Conservation (phyloP, 2,329 filamentous ascomycete species). For the Aspergillus melleus region DNA sequence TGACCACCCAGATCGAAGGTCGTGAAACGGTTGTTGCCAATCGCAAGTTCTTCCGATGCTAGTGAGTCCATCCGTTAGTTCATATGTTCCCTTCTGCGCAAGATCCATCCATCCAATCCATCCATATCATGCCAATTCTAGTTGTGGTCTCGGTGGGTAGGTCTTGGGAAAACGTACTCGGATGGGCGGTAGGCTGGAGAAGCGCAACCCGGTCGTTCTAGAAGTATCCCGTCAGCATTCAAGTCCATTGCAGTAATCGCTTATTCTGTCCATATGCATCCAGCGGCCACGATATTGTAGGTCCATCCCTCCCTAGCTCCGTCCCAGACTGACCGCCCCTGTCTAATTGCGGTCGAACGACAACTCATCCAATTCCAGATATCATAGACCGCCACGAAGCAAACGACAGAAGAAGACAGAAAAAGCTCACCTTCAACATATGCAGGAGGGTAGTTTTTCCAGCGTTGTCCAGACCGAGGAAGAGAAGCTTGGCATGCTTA, state of each 20-base stretch:
- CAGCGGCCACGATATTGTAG: no score
- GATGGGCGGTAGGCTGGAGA: slow-evolving; percentile 85
- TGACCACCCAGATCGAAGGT: slow-evolving; percentile 93
- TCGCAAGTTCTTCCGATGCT: slow-evolving; percentile 89
- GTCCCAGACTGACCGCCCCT: background rate
- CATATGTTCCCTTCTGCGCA: background rate
- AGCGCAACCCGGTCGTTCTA: slow-evolving; percentile 92
- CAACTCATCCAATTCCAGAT: background rate
- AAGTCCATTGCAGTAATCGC: background rate
- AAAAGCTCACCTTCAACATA: slow-evolving; percentile 78
- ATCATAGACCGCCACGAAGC: background rate
- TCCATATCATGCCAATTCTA: background rate
- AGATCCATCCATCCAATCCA: background rate
- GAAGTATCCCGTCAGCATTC: background rate
- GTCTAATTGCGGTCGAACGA: background rate
- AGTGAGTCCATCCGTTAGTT: slow-evolving; percentile 14
- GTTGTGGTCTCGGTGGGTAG: background rate
- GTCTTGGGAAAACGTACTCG: slow-evolving; percentile 61
- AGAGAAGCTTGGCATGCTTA: slow-evolving; percentile 94
- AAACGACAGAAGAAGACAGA: background rate
- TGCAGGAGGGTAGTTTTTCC: slow-evolving; percentile 92
- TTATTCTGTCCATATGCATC: background rate
- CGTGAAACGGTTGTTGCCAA: slow-evolving; percentile 91
- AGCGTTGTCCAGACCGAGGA: slow-evolving; percentile 90
- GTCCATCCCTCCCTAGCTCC: background rate